Evolutionary conservation across 2,329 filamentous ascomycete genomes (phyloP).

Genomic region (Sphaerulina populicola): DNA sequence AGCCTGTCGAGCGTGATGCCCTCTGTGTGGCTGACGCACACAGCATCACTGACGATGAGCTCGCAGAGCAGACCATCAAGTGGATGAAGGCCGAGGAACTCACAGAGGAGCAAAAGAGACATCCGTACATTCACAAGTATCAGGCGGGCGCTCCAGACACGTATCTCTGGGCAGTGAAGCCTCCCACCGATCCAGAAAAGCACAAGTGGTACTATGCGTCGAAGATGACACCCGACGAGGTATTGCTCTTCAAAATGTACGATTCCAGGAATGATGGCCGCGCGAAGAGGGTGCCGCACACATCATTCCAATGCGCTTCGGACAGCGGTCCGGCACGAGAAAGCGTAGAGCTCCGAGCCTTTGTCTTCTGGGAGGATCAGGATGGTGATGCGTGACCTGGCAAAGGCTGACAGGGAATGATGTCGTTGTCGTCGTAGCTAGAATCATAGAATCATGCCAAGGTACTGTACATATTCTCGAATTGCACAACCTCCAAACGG

Average conservation of each 20-base stretch:
- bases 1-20: slow-evolving; percentile 9
- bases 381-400: slow-evolving; percentile 1
- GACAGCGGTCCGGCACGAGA: slow-evolving; percentile 42
- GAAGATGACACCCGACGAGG: slow-evolving; percentile 36
- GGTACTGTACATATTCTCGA: too few relatives aligned
- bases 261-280: slow-evolving; percentile 50
- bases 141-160: slow-evolving; percentile 11
- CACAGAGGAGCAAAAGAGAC: slow-evolving; percentile 1
- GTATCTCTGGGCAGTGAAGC: slow-evolving; percentile 3
- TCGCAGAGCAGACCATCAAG: slow-evolving; percentile 6
- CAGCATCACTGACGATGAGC: slow-evolving; percentile 9
- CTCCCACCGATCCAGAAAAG: neutral
- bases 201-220: slow-evolving; percentile 14
- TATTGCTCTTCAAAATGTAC: slow-evolving; percentile 54
- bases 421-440: too few relatives aligned
- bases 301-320: slow-evolving; percentile 47
- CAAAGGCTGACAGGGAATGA: too few relatives aligned
- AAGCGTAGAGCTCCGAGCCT: slow-evolving; percentile 48
- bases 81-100: slow-evolving; percentile 10
- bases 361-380: slow-evolving; percentile 41
- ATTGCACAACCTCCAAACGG: too few relatives aligned
- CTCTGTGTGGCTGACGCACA: slow-evolving; percentile 11
- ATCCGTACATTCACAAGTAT: slow-evolving; percentile 1
- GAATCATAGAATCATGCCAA: too few relatives aligned
- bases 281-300: slow-evolving; percentile 49